These are phyloP conservation scores for Talaromyces pinophilus DNA, from an alignment of 2,329 filamentous ascomycete species.

Conservation along the genomic window DNA sequence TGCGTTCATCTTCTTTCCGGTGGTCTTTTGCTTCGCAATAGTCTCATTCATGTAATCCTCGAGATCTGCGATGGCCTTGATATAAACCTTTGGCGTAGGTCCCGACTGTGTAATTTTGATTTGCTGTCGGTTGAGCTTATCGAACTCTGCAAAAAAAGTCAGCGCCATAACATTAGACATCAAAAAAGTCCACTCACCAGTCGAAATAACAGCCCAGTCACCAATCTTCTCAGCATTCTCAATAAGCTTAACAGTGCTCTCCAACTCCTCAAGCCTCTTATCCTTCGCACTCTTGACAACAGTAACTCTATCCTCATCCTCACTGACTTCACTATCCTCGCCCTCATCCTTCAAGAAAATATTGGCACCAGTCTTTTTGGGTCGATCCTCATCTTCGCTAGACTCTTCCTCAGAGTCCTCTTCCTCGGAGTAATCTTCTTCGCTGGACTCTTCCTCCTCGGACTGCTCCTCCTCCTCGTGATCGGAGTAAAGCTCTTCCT, in stretches of 20 bases:
- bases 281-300: constrained; percentile 97
- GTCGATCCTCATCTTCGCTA: constrained; percentile 56
- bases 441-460: constrained; percentile 52
- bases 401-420: constrained; percentile 54
- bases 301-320: constrained; percentile 80
- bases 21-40: constrained; percentile 91
- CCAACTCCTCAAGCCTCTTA: constrained; percentile 92
- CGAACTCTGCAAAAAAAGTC: constrained; percentile 66
- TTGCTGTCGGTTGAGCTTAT: constrained; percentile 88
- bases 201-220: constrained; percentile 91
- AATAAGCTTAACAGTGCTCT: constrained; percentile 83
- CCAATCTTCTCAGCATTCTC: constrained; percentile 97
- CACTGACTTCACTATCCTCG: constrained; percentile 72
- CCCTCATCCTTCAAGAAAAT: constrained; percentile 79
- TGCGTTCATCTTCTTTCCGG: constrained; percentile 98
- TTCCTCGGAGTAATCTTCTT: constrained; percentile 58
- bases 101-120: constrained; percentile 74
- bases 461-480: constrained; percentile 67
- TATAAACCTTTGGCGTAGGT: constrained; percentile 84
- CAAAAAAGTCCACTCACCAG: constrained; percentile 61
- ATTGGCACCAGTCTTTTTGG: constrained; percentile 68
- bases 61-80: constrained; percentile 88
- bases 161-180: background rate
- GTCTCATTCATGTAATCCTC: constrained; percentile 95
- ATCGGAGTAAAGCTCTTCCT: constrained; percentile 89